phyloP scores from a whole-genome alignment of 345 rosid species.

The Eucalyptus coolabah region DNA sequence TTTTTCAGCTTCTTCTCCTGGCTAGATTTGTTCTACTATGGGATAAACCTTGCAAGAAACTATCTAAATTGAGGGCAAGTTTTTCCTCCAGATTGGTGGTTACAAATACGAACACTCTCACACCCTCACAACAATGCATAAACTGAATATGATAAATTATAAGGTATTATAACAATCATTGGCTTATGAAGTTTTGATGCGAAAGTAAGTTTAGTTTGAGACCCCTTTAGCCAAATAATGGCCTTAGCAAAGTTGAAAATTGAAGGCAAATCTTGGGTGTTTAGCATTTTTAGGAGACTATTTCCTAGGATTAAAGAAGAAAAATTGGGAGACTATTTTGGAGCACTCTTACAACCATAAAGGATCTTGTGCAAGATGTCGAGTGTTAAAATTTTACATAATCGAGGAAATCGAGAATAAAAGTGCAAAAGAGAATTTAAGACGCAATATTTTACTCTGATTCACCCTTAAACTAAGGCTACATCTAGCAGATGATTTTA shows the following conservation, averaged over 20 bases:
- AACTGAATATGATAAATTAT: background rate
- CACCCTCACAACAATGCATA: background rate
- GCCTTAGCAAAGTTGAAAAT: background rate
- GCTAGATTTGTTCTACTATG: background rate
- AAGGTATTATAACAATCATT: background rate
- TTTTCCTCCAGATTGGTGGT: background rate
- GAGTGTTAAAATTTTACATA: no score
- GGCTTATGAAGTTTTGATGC: background rate
- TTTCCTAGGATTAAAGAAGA: background rate
- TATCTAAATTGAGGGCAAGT: background rate
- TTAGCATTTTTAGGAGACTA: background rate
- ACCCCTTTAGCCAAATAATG: background rate
- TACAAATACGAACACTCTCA: background rate
- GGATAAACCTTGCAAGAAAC: background rate
- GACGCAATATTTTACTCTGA: fast-evolving
- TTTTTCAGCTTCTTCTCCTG: background rate
- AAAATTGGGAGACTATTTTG: no score
- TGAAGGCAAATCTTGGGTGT: background rate
- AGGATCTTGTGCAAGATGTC: no score
- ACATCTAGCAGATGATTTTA: no score
- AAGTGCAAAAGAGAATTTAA: no score
- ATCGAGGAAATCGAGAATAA: no score
- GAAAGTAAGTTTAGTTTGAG: background rate
- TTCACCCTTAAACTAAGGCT: no score
- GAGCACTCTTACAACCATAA: no score